A percentile compares a stretch with the other conserved stretches of the same genome.
Evolutionary conservation across 1,284 basidiomycete genomes (phyloP).

Genomic region (Rhodotorula sp.): DNA sequence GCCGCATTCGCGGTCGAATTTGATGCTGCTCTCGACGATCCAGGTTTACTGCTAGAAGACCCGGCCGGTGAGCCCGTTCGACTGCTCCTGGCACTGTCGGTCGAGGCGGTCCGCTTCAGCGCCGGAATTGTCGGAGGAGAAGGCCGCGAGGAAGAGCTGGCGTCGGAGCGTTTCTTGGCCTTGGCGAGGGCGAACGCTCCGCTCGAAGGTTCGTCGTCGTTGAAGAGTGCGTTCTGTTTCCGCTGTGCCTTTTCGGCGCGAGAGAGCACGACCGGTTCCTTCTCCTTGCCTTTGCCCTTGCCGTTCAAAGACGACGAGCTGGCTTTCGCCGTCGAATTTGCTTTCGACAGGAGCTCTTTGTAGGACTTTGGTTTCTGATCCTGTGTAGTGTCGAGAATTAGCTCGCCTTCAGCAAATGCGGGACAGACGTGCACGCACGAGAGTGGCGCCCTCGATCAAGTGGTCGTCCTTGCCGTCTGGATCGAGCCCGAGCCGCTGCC

Average conservation of each 20-base stretch:
- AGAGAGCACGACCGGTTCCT: conserved; percentile 6
- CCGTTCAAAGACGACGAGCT: background rate
- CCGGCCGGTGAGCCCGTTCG: background rate
- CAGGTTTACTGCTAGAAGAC: background rate
- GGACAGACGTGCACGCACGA: background rate
- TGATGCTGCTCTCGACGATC: background rate
- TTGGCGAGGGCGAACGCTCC: conserved; percentile 31
- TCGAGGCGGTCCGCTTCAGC: background rate
- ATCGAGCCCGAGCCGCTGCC: conserved; percentile 34
- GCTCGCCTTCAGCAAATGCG: background rate
- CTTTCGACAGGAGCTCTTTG: conserved; percentile 7
- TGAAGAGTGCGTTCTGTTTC: conserved; percentile 28
- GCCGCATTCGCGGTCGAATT: background rate
- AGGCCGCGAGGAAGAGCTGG: background rate
- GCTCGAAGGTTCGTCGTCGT: conserved; percentile 30
- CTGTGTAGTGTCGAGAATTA: background rate
- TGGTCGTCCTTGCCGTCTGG: conserved; percentile 39
- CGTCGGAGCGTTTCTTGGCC: conserved; percentile 6
- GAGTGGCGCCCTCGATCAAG: conserved; percentile 1
- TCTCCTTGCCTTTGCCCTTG: conserved; percentile 15
- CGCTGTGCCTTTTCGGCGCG: conserved; percentile 28
- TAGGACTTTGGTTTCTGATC: conserved; percentile 1
- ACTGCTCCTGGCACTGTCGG: background rate
- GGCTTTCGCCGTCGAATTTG: conserved; percentile 1
- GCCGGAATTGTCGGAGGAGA: background rate